Evolutionary conservation across 75 land plant species (phyloP).

Genomic region (Selaginella moellendorffii): DNA sequence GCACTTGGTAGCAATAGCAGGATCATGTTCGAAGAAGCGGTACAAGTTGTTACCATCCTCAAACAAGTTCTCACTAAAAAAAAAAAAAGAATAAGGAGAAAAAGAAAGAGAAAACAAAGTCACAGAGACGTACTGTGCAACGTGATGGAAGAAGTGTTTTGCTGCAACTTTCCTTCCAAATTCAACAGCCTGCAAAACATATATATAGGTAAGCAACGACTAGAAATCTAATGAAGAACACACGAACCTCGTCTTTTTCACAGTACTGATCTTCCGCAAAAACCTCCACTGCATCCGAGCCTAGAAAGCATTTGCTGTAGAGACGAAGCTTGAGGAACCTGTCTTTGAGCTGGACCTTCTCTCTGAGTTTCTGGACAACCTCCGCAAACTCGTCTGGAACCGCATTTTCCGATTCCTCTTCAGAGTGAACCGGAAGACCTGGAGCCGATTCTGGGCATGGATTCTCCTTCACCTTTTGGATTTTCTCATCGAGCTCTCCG

Average conservation of each 20-base stretch:
- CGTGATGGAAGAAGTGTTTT: constrained; percentile 51
- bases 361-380: constrained; percentile 51
- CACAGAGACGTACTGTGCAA: constrained; percentile 37
- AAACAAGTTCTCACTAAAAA: constrained; percentile 48
- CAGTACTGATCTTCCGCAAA: constrained; percentile 66
- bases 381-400: constrained; percentile 48
- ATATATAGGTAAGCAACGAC: background rate
- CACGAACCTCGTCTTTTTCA: constrained; percentile 68
- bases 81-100: background rate
- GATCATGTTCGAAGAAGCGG: constrained; percentile 73
- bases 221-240: background rate
- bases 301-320: constrained; percentile 52
- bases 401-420: constrained; percentile 53
- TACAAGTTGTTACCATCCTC: constrained; percentile 76
- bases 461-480: constrained; percentile 31
- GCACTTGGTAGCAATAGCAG: constrained; percentile 41
- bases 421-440: constrained; percentile 48
- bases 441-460: constrained; percentile 49
- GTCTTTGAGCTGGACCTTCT: constrained; percentile 38
- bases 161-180: constrained; percentile 54
- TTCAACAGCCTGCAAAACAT: constrained; percentile 38
- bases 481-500: constrained; percentile 48
- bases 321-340: constrained; percentile 44
- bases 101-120: background rate
- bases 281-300: constrained; percentile 71